Evolutionary conservation across 129 eudicot genomes (phyloP).

Genomic region (Kitagawia praeruptora): DNA sequence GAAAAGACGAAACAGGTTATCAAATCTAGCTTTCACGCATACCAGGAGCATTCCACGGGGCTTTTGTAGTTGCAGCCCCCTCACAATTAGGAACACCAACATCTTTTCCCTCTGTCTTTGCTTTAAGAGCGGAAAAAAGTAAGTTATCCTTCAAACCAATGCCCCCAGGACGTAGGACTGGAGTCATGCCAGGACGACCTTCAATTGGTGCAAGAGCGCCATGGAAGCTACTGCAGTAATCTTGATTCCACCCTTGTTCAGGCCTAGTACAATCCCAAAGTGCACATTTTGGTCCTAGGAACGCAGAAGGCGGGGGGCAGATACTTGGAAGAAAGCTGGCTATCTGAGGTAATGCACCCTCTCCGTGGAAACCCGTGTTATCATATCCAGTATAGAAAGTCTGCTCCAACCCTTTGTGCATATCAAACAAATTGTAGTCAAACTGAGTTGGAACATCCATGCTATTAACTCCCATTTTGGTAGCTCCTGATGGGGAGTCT

Average conservation of each 20-base stretch:
- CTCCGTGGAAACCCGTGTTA: slow-evolving; percentile 22
- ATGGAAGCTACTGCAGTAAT: slow-evolving; percentile 79
- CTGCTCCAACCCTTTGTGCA: slow-evolving; percentile 42
- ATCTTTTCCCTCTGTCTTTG: slow-evolving; percentile 77
- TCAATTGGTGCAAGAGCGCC: slow-evolving; percentile 78
- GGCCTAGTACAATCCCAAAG: slow-evolving; percentile 99
- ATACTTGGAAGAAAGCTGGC: slow-evolving; percentile 46
- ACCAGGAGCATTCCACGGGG: slow-evolving; percentile 99
- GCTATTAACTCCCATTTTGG: slow-evolving; percentile 29
- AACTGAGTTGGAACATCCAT: slow-evolving; percentile 31
- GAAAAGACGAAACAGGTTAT: background rate
- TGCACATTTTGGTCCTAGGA: slow-evolving; percentile 93
- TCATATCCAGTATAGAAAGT: slow-evolving; percentile 41
- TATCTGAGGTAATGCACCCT: slow-evolving; percentile 34
- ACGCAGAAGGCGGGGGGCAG: slow-evolving; percentile 88
- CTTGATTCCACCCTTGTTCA: slow-evolving; percentile 67
- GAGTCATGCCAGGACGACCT: slow-evolving; percentile 80
- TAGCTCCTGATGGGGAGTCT: slow-evolving; percentile 38
- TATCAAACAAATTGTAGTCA: slow-evolving; percentile 48
- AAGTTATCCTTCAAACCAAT: slow-evolving; percentile 85
- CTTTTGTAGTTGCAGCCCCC: slow-evolving; percentile 95
- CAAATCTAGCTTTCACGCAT: background rate
- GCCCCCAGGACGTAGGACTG: slow-evolving; percentile 90
- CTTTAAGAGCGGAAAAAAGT: slow-evolving; percentile 88
- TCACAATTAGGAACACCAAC: slow-evolving; percentile 97